These are phyloP conservation scores for Arachis hypogaea DNA, from an alignment of 306 rosid genomes.

Conservation along the genomic window DNA sequence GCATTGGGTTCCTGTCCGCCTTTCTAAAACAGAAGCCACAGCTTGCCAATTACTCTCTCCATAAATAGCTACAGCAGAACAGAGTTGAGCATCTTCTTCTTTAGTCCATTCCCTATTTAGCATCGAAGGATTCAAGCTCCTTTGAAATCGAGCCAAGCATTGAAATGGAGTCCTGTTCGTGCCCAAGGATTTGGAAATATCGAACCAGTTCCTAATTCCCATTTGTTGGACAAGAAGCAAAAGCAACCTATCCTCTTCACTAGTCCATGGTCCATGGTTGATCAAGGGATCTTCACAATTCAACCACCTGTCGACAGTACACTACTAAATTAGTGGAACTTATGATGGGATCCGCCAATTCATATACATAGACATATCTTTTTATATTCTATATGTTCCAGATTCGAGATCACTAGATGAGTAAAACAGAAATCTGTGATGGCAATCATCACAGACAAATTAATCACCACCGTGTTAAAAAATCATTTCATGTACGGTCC, in stretches of 20 bases:
- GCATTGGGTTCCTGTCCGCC: conserved; percentile 93
- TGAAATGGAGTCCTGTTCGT: conserved; percentile 93
- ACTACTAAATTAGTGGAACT: conserved; percentile 24
- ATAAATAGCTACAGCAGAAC: conserved; percentile 62
- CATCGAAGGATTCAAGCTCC: conserved; percentile 89
- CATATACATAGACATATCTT: conserved; percentile 17
- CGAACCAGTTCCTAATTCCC: conserved; percentile 79
- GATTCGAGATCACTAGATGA: conserved; percentile 8
- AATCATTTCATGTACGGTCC: conserved; percentile 54
- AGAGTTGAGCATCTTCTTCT: conserved; percentile 85
- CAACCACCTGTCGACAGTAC: conserved; percentile 72
- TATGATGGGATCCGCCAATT: conserved; percentile 27
- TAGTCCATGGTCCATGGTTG: conserved; percentile 68
- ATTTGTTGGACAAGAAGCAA: conserved; percentile 61
- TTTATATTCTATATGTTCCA: conserved; percentile 8
- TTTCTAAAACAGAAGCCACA: conserved; percentile 82
- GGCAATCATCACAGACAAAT: conserved; percentile 67
- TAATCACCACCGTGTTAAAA: conserved; percentile 59
- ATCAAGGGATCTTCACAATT: conserved; percentile 93
- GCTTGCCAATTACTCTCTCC: conserved; percentile 83
- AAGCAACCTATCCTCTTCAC: conserved; percentile 74
- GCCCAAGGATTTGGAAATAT: conserved; percentile 64
- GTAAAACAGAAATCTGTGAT: conserved; percentile 65
- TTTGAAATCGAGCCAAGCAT: conserved; percentile 88
- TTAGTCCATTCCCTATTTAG: conserved; percentile 88